phyloP scores from a whole-genome alignment of 768 basidiomycete species.

The Lentinula guzmanii region DNA sequence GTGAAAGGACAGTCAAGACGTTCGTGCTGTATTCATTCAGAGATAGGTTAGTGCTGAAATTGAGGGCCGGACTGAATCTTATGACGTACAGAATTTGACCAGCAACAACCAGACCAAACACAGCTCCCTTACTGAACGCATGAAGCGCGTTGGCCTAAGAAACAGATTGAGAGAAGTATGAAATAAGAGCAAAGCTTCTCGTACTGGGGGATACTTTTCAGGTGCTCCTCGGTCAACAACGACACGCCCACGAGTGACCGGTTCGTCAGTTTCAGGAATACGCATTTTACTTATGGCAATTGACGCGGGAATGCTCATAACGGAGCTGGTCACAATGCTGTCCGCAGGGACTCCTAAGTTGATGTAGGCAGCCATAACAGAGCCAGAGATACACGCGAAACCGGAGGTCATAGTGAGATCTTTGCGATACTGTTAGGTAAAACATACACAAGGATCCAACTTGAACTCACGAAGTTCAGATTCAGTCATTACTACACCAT shows the following conservation, averaged over 20 bases:
- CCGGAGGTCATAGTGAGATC: slow-evolving; percentile 86
- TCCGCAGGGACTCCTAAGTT: slow-evolving; percentile 68
- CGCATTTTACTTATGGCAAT: slow-evolving; percentile 90
- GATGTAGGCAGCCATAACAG: slow-evolving; percentile 83
- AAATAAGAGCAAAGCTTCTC: slow-evolving; percentile 9
- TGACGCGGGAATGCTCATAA: slow-evolving; percentile 94
- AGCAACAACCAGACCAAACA: slow-evolving; percentile 72
- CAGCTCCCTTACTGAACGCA: slow-evolving; percentile 81
- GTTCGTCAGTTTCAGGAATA: slow-evolving; percentile 77
- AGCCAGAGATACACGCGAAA: slow-evolving; percentile 91
- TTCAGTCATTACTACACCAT: slow-evolving; percentile 57
- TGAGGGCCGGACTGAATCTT: not conserved
- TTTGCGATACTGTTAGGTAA: slow-evolving; percentile 11
- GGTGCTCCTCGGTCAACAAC: slow-evolving; percentile 62
- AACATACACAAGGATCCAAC: not conserved
- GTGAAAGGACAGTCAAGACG: slow-evolving; percentile 78
- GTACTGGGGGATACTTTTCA: slow-evolving; percentile 45
- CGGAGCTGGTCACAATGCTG: slow-evolving; percentile 81
- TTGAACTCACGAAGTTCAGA: slow-evolving; percentile 63
- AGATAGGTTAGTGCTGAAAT: not conserved
- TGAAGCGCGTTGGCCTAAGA: slow-evolving; percentile 72
- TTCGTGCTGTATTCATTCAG: slow-evolving; percentile 48
- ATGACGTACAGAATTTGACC: not conserved
- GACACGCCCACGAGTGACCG: slow-evolving; percentile 77
- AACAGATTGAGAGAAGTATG: not conserved